A percentile compares a stretch with the other conserved stretches of the same genome.
These are phyloP conservation scores for Hypoxylon cercidicola DNA, from an alignment of 495 filamentous ascomycete species.

Conservation along the genomic window DNA sequence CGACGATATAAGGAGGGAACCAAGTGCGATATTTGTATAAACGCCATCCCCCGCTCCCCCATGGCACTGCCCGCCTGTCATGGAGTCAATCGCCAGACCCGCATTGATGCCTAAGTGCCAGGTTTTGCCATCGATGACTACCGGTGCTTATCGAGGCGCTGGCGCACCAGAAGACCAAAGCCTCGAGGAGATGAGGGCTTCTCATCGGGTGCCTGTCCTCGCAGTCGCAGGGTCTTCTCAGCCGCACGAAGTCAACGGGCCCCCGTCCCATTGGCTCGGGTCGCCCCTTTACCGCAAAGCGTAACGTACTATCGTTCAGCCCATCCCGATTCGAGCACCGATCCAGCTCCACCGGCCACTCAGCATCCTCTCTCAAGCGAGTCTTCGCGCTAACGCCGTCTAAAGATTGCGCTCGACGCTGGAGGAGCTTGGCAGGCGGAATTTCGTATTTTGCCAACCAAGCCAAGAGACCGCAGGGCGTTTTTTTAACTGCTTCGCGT, in stretches of 20 bases:
- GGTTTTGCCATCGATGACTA: not conserved
- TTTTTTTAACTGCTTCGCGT: conserved; percentile 11
- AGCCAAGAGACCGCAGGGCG: conserved; percentile 3
- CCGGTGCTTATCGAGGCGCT: not conserved
- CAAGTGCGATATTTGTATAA: conserved; percentile 32
- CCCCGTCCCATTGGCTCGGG: conserved; percentile 19
- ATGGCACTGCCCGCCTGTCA: conserved; percentile 17
- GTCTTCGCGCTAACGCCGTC: conserved; percentile 10
- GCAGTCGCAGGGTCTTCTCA: conserved; percentile 33
- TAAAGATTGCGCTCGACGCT: conserved; percentile 14
- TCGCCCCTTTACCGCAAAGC: not conserved
- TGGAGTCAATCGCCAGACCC: conserved; percentile 12
- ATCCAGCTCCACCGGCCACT: conserved; percentile 27
- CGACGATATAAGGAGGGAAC: not conserved
- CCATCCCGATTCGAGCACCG: conserved; percentile 25
- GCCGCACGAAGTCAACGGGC: conserved; percentile 31
- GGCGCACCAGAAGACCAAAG: conserved; percentile 1
- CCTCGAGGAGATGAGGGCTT: not conserved
- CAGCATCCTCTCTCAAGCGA: conserved; percentile 20
- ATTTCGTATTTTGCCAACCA: not conserved
- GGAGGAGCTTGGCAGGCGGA: conserved; percentile 35
- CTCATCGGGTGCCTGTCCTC: conserved; percentile 12
- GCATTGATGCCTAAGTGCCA: conserved; percentile 13
- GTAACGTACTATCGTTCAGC: conserved; percentile 29
- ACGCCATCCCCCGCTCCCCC: conserved; percentile 3